Evolutionary conservation across 768 basidiomycete species (phyloP), one percentile per base, ranked within the genome.

Genomic region (Paxillus rubicundulus): DNA sequence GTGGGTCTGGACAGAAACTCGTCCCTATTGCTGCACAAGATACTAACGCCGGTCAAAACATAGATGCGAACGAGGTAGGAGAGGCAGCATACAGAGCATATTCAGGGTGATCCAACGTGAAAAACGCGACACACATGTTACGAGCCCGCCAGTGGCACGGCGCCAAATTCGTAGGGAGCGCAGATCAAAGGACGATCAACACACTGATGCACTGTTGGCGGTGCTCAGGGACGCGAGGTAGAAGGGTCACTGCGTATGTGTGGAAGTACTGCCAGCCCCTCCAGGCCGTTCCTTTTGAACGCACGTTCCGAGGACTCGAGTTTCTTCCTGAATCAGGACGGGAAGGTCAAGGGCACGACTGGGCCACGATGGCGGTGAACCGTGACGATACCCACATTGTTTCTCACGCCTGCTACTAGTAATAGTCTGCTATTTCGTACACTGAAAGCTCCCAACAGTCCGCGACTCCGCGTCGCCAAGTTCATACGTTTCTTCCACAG

Each of bases 21-120:
- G 67, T 92, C 90, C 49, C 90, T 81, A 68, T 92, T 92, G 45
- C 77, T 83, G 61, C 82, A 83, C 39, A 92, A 68, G 46, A 92
- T 83, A 24, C 89, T 92, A 27, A 24, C 62, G 38, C 18, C 24
- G 21, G 47, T 50, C 46, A 45, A 58, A 13, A 18, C 39, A 38
- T 17, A 36, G 38, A 48, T 13, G 49, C 30, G 38, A 44, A 34
- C 17, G 32, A 45, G 52, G 28, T 33, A 43, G 49, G 50, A 44
- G 24, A 51, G 45, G 41, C 17, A 28, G 59, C 67, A 72, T 70
- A 91, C 90, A 92, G 77, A 9, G 89, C 82, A 64, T 90, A 92
- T 42, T 85, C 82, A 24, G 84, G 82, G 62, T 88, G 85, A 45
- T 87, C 81, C 3, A 91, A 75, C 49, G 87, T 79, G 82, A 86